Percentiles rank a stretch among this genome's conserved stretches.
These are phyloP conservation scores for Euphrasia confusa DNA, from an alignment of 257 asterid species.

Conservation along the genomic window DNA sequence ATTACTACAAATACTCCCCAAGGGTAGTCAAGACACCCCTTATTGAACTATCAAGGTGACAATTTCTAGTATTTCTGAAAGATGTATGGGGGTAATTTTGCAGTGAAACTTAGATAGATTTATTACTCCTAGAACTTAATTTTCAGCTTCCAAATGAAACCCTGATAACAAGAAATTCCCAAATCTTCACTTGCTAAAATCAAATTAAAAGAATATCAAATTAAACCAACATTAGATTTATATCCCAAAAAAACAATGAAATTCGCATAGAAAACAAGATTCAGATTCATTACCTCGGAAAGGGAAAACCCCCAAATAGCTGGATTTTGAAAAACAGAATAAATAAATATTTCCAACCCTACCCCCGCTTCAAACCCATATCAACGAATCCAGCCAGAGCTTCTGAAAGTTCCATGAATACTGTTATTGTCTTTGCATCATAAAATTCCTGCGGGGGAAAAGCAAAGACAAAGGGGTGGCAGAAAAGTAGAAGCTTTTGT, in stretches of 20 bases:
- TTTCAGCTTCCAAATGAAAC: conserved; percentile 21
- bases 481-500: conserved; percentile 20
- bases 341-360: background rate
- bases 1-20: background rate
- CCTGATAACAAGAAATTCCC: conserved; percentile 17
- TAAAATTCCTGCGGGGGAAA: conserved; percentile 25
- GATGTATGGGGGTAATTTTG: background rate
- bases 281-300: conserved; percentile 31
- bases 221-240: conserved; percentile 5
- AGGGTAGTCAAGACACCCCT: background rate
- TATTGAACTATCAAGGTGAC: background rate
- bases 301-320: conserved; percentile 16
- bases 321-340: too few relatives aligned
- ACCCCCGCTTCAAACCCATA: conserved; percentile 14
- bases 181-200: conserved; percentile 17
- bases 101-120: background rate
- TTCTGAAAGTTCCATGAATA: conserved; percentile 29
- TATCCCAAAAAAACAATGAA: background rate
- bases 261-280: conserved; percentile 21
- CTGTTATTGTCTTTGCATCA: conserved; percentile 18
- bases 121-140: background rate
- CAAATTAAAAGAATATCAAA: background rate
- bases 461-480: conserved; percentile 19
- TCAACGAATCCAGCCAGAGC: conserved; percentile 26
- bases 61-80: background rate